Evolutionary conservation across 768 basidiomycete genomes (phyloP).

Genomic region (Mycena sanguinolenta): DNA sequence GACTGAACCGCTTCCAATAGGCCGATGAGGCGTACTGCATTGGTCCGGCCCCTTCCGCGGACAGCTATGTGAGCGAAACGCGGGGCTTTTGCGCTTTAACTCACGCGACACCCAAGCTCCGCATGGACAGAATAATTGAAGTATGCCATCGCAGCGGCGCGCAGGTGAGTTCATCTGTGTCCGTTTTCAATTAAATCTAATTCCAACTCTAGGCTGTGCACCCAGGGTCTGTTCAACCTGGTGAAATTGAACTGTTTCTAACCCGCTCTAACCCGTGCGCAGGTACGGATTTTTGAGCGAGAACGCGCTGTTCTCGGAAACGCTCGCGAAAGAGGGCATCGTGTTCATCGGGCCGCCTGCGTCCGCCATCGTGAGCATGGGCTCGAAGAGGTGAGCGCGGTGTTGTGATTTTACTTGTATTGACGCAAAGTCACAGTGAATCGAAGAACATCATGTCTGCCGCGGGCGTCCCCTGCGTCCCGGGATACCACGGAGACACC

Average conservation of each 20-base stretch:
- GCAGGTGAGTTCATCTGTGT: constrained; percentile 67
- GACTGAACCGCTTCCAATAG: constrained; percentile 41
- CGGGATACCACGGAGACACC: constrained; percentile 90
- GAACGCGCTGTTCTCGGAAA: constrained; percentile 85
- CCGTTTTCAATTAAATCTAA: constrained; percentile 8
- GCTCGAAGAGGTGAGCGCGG: constrained; percentile 84
- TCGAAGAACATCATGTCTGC: constrained; percentile 95
- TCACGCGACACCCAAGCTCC: constrained; percentile 62
- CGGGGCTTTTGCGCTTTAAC: too few relatives aligned
- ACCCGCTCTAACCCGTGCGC: neutral
- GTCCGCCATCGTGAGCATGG: constrained; percentile 92
- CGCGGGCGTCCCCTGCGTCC: constrained; percentile 93
- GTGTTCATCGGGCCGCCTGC: constrained; percentile 93
- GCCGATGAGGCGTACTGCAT: constrained; percentile 95
- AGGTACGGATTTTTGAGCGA: constrained; percentile 95
- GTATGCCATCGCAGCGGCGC: constrained; percentile 86
- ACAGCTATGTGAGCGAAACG: constrained; percentile 84
- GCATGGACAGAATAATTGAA: constrained; percentile 90
- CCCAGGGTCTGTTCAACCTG: constrained; percentile 68
- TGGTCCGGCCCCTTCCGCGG: constrained; percentile 88
- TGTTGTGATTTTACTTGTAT: neutral
- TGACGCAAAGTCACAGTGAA: constrained; percentile 64
- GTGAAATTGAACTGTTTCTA: neutral
- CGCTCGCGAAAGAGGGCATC: constrained; percentile 82
- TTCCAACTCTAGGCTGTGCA: constrained; percentile 79